A percentile compares a stretch with the other conserved stretches of the same genome.
Conservation (phyloP, 371 early-diverging fungal species). For the Zychaea mexicana region DNA sequence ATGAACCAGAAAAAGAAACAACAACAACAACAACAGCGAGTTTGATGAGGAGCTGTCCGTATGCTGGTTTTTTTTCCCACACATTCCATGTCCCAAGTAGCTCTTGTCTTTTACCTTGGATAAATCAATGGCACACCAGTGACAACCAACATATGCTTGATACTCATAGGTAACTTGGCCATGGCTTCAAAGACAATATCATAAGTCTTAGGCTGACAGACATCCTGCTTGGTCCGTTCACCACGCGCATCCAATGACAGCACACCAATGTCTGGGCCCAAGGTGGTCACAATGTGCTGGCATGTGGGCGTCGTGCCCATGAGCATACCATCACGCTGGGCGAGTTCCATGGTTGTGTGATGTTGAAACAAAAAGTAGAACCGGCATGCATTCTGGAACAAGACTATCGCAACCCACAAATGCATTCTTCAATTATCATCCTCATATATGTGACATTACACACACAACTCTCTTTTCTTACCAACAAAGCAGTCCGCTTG, state of each 20-base stretch:
- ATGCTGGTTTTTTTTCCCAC: no score
- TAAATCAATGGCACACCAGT: slow-evolving; percentile 78
- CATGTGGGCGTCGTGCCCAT: slow-evolving; percentile 24
- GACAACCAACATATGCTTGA: slow-evolving; percentile 70
- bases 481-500: slow-evolving; percentile 48
- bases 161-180: slow-evolving; percentile 37
- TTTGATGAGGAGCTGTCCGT: no score
- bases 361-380: slow-evolving; percentile 88
- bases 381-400: slow-evolving; percentile 63
- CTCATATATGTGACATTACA: background rate
- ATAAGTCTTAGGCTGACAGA: slow-evolving; percentile 67
- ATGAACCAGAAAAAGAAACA: no score
- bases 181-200: slow-evolving; percentile 62
- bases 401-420: slow-evolving; percentile 9
- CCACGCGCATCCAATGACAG: slow-evolving; percentile 80
- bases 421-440: background rate
- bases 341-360: slow-evolving; percentile 69
- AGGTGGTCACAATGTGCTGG: slow-evolving; percentile 42
- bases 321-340: slow-evolving; percentile 59
- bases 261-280: slow-evolving; percentile 72
- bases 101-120: slow-evolving; percentile 37
- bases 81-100: no score
- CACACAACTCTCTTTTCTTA: slow-evolving; percentile 11
- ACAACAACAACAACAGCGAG: background rate
- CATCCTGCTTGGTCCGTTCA: slow-evolving; percentile 68